Evolutionary conservation across 1,284 basidiomycete genomes (phyloP), one percentile per base, ranked within the genome.

Genomic region (Mycosarcoma mackinlayi): DNA sequence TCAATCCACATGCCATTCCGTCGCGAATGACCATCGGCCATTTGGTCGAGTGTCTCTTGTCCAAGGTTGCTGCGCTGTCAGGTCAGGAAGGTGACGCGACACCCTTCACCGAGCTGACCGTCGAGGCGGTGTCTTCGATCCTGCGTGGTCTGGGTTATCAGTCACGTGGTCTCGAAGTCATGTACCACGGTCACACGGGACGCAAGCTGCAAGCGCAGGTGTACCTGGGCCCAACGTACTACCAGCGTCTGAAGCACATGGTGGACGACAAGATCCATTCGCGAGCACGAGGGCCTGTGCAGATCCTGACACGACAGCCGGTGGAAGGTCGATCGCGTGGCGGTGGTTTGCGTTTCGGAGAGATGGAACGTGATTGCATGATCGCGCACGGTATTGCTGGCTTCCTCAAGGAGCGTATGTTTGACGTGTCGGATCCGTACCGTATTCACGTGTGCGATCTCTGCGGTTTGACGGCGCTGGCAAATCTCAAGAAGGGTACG

Each of bases 351-450:
- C 93, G 96, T 78, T 98, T 99, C 88, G 96, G 95, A 87, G 96
- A 99, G 87, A 99, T 99, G 96, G 95, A 99, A 84, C 92, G 93
- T 84, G 94, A 98, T 88, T 98, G 95, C 84, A 98, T 99, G 96
- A 97, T 99, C 71, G 96, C 95, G 34, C 96, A 99, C 86, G 96
- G 96, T 84, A 94, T 98, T 73, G 95, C 96, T 33, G 92, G 89
- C 3, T 99, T 99, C 89, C 84, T 98, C 84, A 77, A 83, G 76
- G 83, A 78, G 72, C 68, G 80, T 39, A 81, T 82, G 79, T 82
- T 78, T 55, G 79, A 80, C 45, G 79, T 73, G 3, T 75, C 71
- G 42, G 80, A 82, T 46, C 77, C 80, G 16, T 82, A 81, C 66
- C 73, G 77, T 16, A 62, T 81, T 46, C 79, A 81, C 56, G 73